Conservation (phyloP, 192 early-diverging fungal species). For the Haplosporangium gracile region DNA sequence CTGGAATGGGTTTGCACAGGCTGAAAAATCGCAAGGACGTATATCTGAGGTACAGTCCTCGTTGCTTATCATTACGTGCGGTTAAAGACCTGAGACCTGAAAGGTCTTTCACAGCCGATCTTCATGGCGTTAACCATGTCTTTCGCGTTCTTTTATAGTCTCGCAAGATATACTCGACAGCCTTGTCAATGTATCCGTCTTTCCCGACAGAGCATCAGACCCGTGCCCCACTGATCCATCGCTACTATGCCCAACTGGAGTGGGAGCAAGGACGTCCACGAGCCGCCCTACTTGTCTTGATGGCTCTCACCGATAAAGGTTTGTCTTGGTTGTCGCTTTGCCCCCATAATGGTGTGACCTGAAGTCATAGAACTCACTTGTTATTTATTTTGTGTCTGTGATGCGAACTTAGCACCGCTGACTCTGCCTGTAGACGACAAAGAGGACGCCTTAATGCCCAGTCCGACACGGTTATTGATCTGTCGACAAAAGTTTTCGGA, state of each 20-base stretch:
- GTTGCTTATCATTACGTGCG: not conserved
- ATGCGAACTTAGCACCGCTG: not conserved
- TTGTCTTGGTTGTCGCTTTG: not conserved
- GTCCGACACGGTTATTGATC: conserved; percentile 48
- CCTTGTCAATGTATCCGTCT: conserved; percentile 55
- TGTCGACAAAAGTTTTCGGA: conserved; percentile 59
- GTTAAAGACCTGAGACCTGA: not conserved
- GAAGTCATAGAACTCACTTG: too few species aligned
- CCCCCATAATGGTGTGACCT: too few species aligned
- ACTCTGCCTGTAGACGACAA: conserved; percentile 12
- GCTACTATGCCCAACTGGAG: conserved; percentile 66
- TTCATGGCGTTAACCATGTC: not conserved
- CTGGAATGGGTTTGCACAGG: conserved; percentile 70
- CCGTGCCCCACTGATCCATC: conserved; percentile 58
- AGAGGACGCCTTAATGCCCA: conserved; percentile 19
- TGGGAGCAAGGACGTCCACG: conserved; percentile 58
- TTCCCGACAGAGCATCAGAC: conserved; percentile 49
- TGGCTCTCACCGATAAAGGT: conserved; percentile 53
- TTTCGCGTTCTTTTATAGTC: conserved; percentile 37
- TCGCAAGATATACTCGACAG: conserved; percentile 62
- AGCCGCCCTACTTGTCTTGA: conserved; percentile 61
- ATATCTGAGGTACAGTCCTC: conserved; percentile 57
- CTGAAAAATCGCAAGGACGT: conserved; percentile 60
- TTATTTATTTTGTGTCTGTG: too few species aligned
- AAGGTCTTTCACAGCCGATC: not conserved